A percentile compares a stretch with the other conserved stretches of the same genome.
Conservation (phyloP, 768 basidiomycete species). For the Tylopilus balloui region DNA sequence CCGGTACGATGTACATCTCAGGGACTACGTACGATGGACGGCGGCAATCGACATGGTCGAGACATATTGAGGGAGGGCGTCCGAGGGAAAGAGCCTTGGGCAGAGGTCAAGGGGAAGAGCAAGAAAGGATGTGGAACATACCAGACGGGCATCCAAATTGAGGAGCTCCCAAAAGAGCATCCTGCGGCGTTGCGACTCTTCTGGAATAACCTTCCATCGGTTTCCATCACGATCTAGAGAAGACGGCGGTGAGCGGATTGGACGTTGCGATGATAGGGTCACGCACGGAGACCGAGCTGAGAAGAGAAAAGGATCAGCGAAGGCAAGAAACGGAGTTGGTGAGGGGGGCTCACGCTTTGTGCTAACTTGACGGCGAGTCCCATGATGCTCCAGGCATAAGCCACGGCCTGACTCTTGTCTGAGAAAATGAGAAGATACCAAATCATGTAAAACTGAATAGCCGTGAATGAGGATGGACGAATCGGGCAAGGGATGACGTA, state of each 20-base stretch:
- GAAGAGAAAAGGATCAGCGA: conserved; percentile 3
- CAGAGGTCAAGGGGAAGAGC: conserved; percentile 7
- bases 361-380: conserved; percentile 70
- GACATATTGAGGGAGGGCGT: conserved; percentile 63
- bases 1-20: conserved; percentile 29
- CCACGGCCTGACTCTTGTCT: conserved; percentile 66
- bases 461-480: conserved; percentile 29
- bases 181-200: conserved; percentile 65
- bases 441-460: conserved; percentile 61
- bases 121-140: conserved; percentile 37
- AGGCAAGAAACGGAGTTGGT: not conserved
- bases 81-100: conserved; percentile 63
- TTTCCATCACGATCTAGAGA: conserved; percentile 62
- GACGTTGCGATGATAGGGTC: conserved; percentile 3
- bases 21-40: conserved; percentile 33
- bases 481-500: conserved; percentile 28
- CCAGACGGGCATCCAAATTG: conserved; percentile 62
- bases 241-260: conserved; percentile 24
- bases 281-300: conserved; percentile 67
- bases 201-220: conserved; percentile 61
- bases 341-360: conserved; percentile 51
- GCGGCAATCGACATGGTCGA: conserved; percentile 61
- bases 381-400: conserved; percentile 74
- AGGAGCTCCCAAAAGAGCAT: conserved; percentile 73
- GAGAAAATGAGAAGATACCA: conserved; percentile 74